A percentile compares a stretch with the other conserved stretches of the same genome.
Evolutionary conservation across 805 yeast genomes (phyloP).

Genomic region (Candida boleticola): DNA sequence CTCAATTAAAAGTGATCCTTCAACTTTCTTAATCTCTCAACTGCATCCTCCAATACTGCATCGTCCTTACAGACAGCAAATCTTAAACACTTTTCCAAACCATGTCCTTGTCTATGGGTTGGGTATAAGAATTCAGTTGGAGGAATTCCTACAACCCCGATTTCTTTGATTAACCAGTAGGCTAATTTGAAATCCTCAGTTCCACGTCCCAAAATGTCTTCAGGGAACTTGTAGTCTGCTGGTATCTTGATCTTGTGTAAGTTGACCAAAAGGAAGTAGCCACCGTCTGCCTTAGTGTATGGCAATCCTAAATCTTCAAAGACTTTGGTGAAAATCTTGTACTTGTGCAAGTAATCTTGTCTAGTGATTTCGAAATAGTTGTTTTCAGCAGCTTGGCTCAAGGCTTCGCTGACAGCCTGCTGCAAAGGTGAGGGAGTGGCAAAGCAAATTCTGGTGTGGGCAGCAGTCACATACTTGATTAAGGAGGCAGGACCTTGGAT

Average conservation of each 20-base stretch:
- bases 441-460: conserved; percentile 94
- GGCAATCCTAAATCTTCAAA: conserved; percentile 89
- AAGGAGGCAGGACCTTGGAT: conserved; percentile 82
- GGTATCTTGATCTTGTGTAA: conserved; percentile 83
- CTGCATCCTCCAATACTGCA: conserved; percentile 75
- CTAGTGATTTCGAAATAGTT: conserved; percentile 72
- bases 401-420: conserved; percentile 83
- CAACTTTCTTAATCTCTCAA: conserved; percentile 64
- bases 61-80: conserved; percentile 98
- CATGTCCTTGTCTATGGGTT: conserved; percentile 56
- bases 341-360: conserved; percentile 66
- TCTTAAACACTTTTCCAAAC: conserved; percentile 81
- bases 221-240: conserved; percentile 66
- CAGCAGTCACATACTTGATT: conserved; percentile 76
- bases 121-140: conserved; percentile 90
- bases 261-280: conserved; percentile 88
- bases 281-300: conserved; percentile 89
- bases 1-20: conserved; percentile 57
- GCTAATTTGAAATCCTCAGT: conserved; percentile 88
- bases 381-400: conserved; percentile 57
- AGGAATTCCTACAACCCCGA: conserved; percentile 95
- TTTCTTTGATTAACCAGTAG: conserved; percentile 87
- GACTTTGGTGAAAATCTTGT: conserved; percentile 65
- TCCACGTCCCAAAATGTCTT: conserved; percentile 54
- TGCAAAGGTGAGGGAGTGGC: conserved; percentile 89